Evolutionary conservation across 169 alveolate genomes (phyloP).

Genomic region (Plasmodium inui): DNA sequence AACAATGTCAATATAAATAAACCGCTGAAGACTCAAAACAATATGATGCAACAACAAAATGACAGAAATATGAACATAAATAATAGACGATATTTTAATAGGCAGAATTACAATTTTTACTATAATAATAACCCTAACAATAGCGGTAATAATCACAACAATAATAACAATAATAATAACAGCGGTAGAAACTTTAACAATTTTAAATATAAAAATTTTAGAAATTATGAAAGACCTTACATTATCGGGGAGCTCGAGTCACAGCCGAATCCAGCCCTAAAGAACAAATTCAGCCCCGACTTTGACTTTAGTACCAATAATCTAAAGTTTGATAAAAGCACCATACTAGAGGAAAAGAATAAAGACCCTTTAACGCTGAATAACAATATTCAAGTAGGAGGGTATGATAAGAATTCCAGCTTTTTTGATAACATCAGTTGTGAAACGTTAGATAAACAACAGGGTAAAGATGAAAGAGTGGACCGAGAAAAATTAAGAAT

Average conservation of each 20-base stretch:
- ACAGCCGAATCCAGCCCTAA: conserved; percentile 66
- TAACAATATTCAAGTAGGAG: conserved; percentile 53
- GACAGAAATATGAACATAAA: conserved; percentile 61
- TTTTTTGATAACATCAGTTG: conserved; percentile 85
- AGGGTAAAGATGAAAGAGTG: conserved; percentile 75
- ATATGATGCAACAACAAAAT: conserved; percentile 33
- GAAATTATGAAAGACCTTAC: conserved; percentile 64
- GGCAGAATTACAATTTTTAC: conserved; percentile 37
- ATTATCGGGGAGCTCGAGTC: conserved; percentile 73
- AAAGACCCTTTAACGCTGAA: conserved; percentile 12
- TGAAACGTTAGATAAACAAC: conserved; percentile 66
- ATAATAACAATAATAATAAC: conserved; percentile 26
- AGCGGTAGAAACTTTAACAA: conserved; percentile 45
- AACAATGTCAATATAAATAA: conserved; percentile 59
- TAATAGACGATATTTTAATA: conserved; percentile 63
- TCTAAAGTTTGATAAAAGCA: conserved; percentile 56
- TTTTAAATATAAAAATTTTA: conserved; percentile 47
- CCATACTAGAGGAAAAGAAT: conserved; percentile 56
- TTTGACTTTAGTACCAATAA: conserved; percentile 71
- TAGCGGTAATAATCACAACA: not conserved
- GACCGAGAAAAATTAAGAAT: conserved; percentile 84
- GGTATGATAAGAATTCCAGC: conserved; percentile 84
- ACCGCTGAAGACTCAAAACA: conserved; percentile 37
- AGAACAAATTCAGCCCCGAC: conserved; percentile 71
- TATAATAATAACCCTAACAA: conserved; percentile 4